Evolutionary conservation across 495 filamentous ascomycete genomes (phyloP), one percentile per base, ranked within the genome.

Genomic region (Hypoxylon fuscum): DNA sequence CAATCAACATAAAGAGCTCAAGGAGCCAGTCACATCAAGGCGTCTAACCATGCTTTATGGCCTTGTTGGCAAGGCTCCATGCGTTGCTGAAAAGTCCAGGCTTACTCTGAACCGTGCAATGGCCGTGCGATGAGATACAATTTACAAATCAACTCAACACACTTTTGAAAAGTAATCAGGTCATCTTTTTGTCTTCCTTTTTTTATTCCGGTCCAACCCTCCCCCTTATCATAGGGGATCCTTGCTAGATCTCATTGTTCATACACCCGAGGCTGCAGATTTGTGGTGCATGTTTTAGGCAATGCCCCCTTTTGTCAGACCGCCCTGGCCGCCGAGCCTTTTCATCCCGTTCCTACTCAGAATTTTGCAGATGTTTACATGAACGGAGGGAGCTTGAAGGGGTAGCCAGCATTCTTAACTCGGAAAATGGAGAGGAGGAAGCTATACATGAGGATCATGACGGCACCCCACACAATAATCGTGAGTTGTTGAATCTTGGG

Each of bases 341-440:
- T 4, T 18, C 34, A 20, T 12, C 20, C 22, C 27, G 29, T 22
- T 31, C 29, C 22, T 27, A 5, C 1, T 18, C 6, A 8, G 21
- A n/a, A 15, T 38, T 18, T n/a, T 23, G 23, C 15, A 18, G 20
- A 38, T 7, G 9, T 29, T 74, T 72, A 82, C 72, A 82, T 75
- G 75, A 98, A 96, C 5, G 95, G 95, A 5, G 96, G 95, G 48
- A 99, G 80, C 64, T 85, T 92, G 76, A 98, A 97, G 25, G 93
- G 92, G 74, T 99, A 99, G 22, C 93, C 92, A 25, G 88, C 89
- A 68, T 97, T 99, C 83, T 99, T 99, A 49, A 88, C 77, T 68
- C 92, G 86, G 81, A 99, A 99, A 61, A 97, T 81, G 74, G 89
- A 97, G 55, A 99, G 81, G 34, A 99, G 81, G 73, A 96, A 93